Base-by-base conservation (phyloP, 768 basidiomycete species). In the Lactifluus pinguis region DNA sequence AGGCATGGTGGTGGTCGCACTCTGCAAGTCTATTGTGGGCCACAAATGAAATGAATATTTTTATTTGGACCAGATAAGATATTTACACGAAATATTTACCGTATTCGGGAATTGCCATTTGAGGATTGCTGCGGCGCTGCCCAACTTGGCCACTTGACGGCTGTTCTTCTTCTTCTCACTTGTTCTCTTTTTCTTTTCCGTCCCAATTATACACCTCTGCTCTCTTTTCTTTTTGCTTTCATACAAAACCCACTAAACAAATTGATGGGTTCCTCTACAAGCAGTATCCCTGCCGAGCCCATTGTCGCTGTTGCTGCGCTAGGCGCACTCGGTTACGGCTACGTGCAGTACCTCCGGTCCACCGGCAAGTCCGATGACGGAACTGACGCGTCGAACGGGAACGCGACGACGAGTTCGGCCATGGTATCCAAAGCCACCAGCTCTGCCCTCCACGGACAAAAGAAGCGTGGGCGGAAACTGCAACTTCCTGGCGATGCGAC, bases 191-290 rank as follows among this genome's bases (percentile, higher is more conserved):
- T 30, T 19, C 45, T 49, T 15, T 3, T 19, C 8, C 38, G 11
- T 38, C 38, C 38, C 34, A 1, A 17, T 10, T 14, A 17, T 10
- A 15, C 8, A 17, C 8, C n/a, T 25, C 52, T 14, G 21, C 15
- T 19, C 48, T 25, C 13, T 29, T 53, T 4, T 15, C 17, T 25
- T 6, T 30, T 7, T 53, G 32, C 32, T 45, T 59, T 45, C 48
- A 29, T 52, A n/a, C 51, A 14, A 17, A 25, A 25, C 25, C 45
- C 15, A 32, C 49, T 45, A 30, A 25, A 15, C 14, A 36, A 25
- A 38, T 60, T 50, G 14, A 81, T 81, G 80, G 80, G 80, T 49
- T 74, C 77, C 21, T 66, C 77, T 55, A 76, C 78, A 59, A 82
- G 80, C 62, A 69, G 72, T 42, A 53, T 81, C 13, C 69, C 76